These are phyloP conservation scores for Xerocomus brunneocitrinus DNA, from an alignment of 768 basidiomycete genomes.

Conservation along the genomic window DNA sequence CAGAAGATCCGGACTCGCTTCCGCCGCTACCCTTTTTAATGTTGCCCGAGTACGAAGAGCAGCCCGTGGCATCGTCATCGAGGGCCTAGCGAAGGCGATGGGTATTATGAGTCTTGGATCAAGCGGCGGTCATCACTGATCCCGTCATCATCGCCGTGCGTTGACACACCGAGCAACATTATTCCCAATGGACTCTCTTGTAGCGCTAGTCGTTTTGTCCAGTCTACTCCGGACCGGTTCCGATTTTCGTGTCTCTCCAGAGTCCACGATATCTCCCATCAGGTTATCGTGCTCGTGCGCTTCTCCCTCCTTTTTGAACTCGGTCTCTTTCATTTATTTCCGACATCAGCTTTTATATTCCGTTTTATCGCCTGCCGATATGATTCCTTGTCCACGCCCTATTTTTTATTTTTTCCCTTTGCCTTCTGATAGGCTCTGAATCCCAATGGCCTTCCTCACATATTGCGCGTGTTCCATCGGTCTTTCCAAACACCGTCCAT, in stretches of 20 bases:
- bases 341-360: too few species aligned
- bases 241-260: neutral
- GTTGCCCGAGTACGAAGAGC: neutral
- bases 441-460: neutral
- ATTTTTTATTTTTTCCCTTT: neutral
- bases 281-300: neutral
- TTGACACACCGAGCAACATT: too few species aligned
- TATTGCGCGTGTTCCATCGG: neutral
- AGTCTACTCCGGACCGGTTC: neutral
- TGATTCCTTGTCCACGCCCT: too few species aligned
- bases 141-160: neutral
- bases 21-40: neutral
- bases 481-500: neutral
- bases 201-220: neutral
- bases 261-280: neutral
- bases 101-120: neutral
- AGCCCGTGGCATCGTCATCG: constrained; percentile 10
- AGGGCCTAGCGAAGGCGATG: neutral
- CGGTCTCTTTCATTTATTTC: too few species aligned
- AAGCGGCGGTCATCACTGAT: neutral
- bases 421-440: neutral
- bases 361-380: neutral
- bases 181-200: neutral
- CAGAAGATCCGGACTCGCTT: constrained; percentile 5
- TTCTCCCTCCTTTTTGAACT: neutral